Base-by-base conservation (phyloP, 2,329 filamentous ascomycete species). In the Cercospora sp. region DNA sequence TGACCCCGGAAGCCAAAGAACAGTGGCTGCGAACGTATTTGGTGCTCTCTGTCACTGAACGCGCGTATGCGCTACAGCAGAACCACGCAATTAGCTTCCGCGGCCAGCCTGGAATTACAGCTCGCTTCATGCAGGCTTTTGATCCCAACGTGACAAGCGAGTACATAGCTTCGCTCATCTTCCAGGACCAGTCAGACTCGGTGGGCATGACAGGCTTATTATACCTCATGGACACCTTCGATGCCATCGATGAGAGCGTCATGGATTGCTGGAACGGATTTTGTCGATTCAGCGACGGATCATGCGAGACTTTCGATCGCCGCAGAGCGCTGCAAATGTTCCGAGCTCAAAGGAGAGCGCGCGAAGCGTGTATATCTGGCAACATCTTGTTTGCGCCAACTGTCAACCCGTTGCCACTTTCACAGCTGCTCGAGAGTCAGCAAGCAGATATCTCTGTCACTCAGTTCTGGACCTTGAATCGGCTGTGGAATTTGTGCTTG, bases 381-480 rank as follows among this genome's bases (percentile, higher is more conserved):
- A 79, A 80, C 53, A 78, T 81, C 60, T 79, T 76, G 67, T 81
- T 80, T 64, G 78, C 80, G 51, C 74, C 75, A 53, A 76, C 75
- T 2, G 76, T 77, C 31, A 75, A 69, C 23, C 71, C 77, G 12
- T 68, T 69, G 9, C 71, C 72, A 2, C 61, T 74, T 6, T 53
- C 57, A 0, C 68, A 70, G 60, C 62, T 78, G 66, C 39, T 75
- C 1, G 81, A 82, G 63, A 81, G 78, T 2, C 81, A 82, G 68
- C 78, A 78, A 55, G 81, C 80, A 1, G 81, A 82, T 66, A 77
- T 82, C 2, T 78, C 79, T 1, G 74, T 82, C 20, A 81, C 80
- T 2, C 79, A 82, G 65, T 79, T 81, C 69, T 82, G 81, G 81
- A 75, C 81, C 6, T 75, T 81, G 31, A 81, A 82, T 42, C 77